Base-by-base conservation (phyloP, 2,329 filamentous ascomycete genomes). In the Helotiales sp. region DNA sequence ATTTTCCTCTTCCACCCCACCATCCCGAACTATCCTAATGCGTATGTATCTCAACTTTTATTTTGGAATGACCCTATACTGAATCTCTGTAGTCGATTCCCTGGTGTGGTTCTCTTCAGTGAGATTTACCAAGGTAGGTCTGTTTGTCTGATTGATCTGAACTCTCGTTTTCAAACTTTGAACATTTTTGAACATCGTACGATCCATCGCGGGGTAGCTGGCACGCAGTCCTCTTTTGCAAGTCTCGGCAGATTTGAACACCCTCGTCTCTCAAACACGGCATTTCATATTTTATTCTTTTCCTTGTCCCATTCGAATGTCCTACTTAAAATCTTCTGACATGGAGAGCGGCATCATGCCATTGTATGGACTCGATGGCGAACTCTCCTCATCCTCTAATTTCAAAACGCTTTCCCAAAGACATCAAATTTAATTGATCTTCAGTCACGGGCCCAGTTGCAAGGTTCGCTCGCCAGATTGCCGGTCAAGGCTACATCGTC, bases 81-180 rank as follows among this genome's bases (percentile, higher is more conserved):
- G 72, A 61, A 4, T 3, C n/a, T 64, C 24, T 28, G 6, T 67
- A 88, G 87, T 32, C 83, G 84, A 59, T 97, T 97, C 75, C 93
- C 93, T 0, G 93, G 92, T 22, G 92, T 97, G 5, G 91, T 92
- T 15, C 84, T 97, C 65, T 97, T 97, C 78, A 94, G 91, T 74
- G 94, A 97, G 81, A 97, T 97, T 75, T 97, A 97, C 77, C 94
- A 97, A 89, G 93, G 93, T 93, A 79, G 11, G 70, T 32, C n/a
- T 6, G 13, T 30, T 60, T 52, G 6, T 17, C 34, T 32, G 13
- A 13, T 22, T 15, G n/a, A 45, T 20, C 17, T n/a, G 5, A 20
- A 10, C 10, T 49, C 28, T 20, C 24, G 28, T 20, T 17, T 43
- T 28, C 22, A n/a, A n/a, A n/a, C n/a, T n/a, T 28, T 3, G 15